Evolutionary conservation across 2,329 filamentous ascomycete genomes (phyloP).

Genomic region (Trichoderma breve): DNA sequence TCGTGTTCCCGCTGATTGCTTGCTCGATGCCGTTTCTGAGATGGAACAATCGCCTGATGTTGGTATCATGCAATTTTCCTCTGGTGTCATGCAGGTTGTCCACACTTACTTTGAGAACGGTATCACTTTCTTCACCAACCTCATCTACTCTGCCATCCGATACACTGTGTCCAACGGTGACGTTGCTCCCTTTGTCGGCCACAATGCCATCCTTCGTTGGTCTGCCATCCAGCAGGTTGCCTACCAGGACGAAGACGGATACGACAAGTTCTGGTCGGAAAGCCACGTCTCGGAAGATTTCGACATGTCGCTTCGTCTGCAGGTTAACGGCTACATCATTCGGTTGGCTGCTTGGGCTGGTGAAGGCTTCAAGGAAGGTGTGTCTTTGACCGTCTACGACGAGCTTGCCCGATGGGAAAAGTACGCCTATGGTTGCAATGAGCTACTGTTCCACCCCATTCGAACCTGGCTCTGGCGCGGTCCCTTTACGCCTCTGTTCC

Average conservation of each 20-base stretch:
- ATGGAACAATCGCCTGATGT: conserved; percentile 79
- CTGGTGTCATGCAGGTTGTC: conserved; percentile 76
- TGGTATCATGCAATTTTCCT: conserved; percentile 74
- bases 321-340: conserved; percentile 69
- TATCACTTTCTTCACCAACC: conserved; percentile 69
- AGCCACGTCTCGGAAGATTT: conserved; percentile 79
- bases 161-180: conserved; percentile 77
- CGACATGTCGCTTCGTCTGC: conserved; percentile 75
- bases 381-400: conserved; percentile 81
- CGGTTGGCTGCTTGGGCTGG: conserved; percentile 71
- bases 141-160: conserved; percentile 74
- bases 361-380: conserved; percentile 79
- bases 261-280: conserved; percentile 81
- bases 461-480: conserved; percentile 69
- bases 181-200: conserved; percentile 76
- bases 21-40: conserved; percentile 76
- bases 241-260: conserved; percentile 66
- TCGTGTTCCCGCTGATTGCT: conserved; percentile 72
- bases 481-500: conserved; percentile 77
- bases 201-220: conserved; percentile 76
- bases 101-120: conserved; percentile 70
- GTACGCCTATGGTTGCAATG: conserved; percentile 81
- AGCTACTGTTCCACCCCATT: conserved; percentile 77
- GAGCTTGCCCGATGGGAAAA: conserved; percentile 85
- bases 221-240: conserved; percentile 71